Evolutionary conservation across 2,329 filamentous ascomycete species (phyloP).

Genomic region (Tolypocladium paradoxum): DNA sequence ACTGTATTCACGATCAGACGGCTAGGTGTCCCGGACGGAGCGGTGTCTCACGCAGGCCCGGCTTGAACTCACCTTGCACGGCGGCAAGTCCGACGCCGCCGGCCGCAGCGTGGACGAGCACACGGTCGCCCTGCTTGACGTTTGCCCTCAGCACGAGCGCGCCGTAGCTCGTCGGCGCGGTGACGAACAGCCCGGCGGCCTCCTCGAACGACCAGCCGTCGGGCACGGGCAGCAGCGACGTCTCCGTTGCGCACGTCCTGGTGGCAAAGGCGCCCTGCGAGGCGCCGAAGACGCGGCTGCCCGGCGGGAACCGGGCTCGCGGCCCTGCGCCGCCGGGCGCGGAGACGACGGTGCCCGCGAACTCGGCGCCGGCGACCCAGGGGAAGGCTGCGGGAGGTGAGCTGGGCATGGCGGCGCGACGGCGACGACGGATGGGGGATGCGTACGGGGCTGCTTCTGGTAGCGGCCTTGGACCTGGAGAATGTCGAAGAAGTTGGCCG

Average conservation of each 20-base stretch:
- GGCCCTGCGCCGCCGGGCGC: constrained; percentile 41
- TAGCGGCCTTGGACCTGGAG: constrained; percentile 94
- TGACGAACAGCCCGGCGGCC: constrained; percentile 83
- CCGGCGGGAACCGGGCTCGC: constrained; percentile 57
- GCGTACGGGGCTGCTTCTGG: constrained; percentile 68
- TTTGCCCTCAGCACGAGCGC: constrained; percentile 69
- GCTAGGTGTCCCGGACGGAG: background rate
- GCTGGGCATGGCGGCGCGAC: background rate
- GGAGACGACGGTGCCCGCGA: constrained; percentile 66
- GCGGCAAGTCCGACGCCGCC: constrained; percentile 86
- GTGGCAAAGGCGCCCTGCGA: constrained; percentile 80
- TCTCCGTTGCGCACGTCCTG: constrained; percentile 56
- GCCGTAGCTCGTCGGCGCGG: constrained; percentile 81
- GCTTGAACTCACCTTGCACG: constrained; percentile 51
- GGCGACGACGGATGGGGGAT: background rate
- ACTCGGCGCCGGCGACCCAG: constrained; percentile 81
- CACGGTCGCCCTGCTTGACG: constrained; percentile 70
- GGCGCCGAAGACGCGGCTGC: constrained; percentile 78
- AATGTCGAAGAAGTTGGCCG: constrained; percentile 95
- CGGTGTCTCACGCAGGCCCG: background rate
- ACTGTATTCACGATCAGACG: constrained; percentile 29
- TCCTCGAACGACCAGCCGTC: constrained; percentile 73
- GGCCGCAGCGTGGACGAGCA: constrained; percentile 84
- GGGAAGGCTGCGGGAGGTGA: constrained; percentile 48
- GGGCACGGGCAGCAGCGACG: constrained; percentile 61